These are phyloP conservation scores for Calonectria multiphialidica DNA, from an alignment of 2,329 filamentous ascomycete species.

Conservation along the genomic window DNA sequence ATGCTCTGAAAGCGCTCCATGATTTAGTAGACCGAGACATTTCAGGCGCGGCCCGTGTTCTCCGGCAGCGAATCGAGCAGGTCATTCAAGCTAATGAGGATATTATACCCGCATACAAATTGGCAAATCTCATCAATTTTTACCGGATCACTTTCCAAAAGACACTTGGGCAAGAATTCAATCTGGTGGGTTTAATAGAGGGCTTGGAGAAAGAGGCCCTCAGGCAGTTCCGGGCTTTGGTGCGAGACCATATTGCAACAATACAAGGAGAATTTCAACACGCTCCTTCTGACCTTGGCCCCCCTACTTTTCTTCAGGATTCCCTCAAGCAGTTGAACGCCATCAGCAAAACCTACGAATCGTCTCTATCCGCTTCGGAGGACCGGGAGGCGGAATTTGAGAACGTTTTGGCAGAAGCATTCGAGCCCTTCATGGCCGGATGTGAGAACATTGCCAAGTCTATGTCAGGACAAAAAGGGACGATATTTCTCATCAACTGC, in stretches of 20 bases:
- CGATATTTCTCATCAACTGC: conserved; percentile 82
- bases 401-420: conserved; percentile 79
- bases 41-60: conserved; percentile 81
- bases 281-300: conserved; percentile 78
- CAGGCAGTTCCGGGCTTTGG: conserved; percentile 83
- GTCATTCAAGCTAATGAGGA: conserved; percentile 95
- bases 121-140: conserved; percentile 90
- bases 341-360: conserved; percentile 89
- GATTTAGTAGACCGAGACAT: conserved; percentile 90
- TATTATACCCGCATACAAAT: conserved; percentile 87
- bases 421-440: conserved; percentile 87
- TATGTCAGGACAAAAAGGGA: conserved; percentile 69
- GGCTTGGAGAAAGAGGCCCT: conserved; percentile 82
- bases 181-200: conserved; percentile 76
- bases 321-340: conserved; percentile 81
- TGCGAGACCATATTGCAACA: conserved; percentile 83
- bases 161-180: conserved; percentile 77
- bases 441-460: conserved; percentile 76
- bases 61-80: conserved; percentile 92
- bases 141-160: conserved; percentile 89
- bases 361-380: conserved; percentile 74
- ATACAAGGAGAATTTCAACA: conserved; percentile 79
- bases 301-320: conserved; percentile 84
- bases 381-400: conserved; percentile 78
- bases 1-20: conserved; percentile 84